Percentiles rank a stretch among this genome's conserved stretches.
These are phyloP conservation scores for Geopyxis carbonaria DNA, from an alignment of 495 filamentous ascomycete genomes.

Conservation along the genomic window DNA sequence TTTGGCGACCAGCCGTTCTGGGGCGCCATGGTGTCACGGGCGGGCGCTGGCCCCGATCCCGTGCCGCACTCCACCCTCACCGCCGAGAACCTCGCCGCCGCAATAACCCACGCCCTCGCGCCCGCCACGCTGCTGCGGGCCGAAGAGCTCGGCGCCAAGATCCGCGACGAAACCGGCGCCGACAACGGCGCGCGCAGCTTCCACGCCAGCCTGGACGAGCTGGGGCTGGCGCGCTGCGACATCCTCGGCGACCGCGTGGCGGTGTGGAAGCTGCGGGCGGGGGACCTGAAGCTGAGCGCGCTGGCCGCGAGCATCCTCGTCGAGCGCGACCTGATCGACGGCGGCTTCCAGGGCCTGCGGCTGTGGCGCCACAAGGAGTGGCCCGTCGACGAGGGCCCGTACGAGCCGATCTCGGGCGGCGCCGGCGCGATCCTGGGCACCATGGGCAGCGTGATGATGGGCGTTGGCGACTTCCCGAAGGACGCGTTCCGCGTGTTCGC, in stretches of 20 bases:
- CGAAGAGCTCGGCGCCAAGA: slow-evolving; percentile 36
- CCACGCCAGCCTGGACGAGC: slow-evolving; percentile 39
- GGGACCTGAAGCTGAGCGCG: slow-evolving; percentile 40
- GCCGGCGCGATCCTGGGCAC: slow-evolving; percentile 40
- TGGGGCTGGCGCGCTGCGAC: slow-evolving; percentile 37
- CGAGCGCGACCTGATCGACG: slow-evolving; percentile 40
- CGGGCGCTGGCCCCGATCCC: slow-evolving; percentile 43
- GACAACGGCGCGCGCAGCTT: slow-evolving; percentile 53
- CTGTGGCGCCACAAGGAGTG: slow-evolving; percentile 51
- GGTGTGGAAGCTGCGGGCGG: slow-evolving; percentile 45
- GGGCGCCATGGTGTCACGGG: slow-evolving; percentile 52
- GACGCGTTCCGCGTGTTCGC: slow-evolving; percentile 44
- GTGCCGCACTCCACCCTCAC: slow-evolving; percentile 56
- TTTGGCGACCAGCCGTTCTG: slow-evolving; percentile 74
- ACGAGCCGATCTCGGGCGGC: slow-evolving; percentile 50
- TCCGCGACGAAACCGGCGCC: slow-evolving; percentile 50
- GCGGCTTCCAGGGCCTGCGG: slow-evolving; percentile 45
- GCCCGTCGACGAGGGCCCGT: slow-evolving; percentile 60
- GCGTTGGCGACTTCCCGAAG: slow-evolving; percentile 62
- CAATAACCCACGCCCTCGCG: slow-evolving; percentile 43
- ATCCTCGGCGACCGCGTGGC: slow-evolving; percentile 46
- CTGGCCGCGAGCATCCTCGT: slow-evolving; percentile 51
- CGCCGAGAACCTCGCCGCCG: slow-evolving; percentile 44
- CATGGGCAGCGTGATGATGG: slow-evolving; percentile 51
- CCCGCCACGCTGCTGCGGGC: slow-evolving; percentile 37